Percentiles rank a stretch among this genome's conserved stretches.
phyloP scores from a whole-genome alignment of 768 basidiomycete species.

The Auricularia sp. region DNA sequence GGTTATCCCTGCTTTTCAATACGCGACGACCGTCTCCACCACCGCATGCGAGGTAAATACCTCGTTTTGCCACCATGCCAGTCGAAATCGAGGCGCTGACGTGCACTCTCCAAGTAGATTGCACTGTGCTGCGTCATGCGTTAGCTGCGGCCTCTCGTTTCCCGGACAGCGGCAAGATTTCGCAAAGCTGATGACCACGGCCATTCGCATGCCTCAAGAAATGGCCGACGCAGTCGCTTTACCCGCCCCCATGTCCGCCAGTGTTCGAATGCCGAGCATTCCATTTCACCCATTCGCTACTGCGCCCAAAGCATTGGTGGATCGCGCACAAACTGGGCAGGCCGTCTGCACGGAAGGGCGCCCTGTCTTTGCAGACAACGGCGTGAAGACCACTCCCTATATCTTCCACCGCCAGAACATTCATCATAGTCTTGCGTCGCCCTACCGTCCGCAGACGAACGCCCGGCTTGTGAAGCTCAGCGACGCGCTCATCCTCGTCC shows the following conservation, averaged over 20 bases:
- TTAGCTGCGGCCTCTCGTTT: conserved; percentile 9
- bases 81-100: no score
- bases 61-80: no score
- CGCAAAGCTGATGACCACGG: conserved; percentile 10
- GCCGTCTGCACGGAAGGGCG: conserved; percentile 10
- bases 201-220: conserved; percentile 14
- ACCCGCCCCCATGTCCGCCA: conserved; percentile 14
- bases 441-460: no score
- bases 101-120: conserved; percentile 7
- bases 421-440: conserved; percentile 13
- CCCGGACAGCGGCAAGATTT: neutral
- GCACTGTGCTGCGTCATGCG: conserved; percentile 13
- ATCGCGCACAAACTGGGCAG: conserved; percentile 7
- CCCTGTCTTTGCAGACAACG: conserved; percentile 14
- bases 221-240: conserved; percentile 10
- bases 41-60: no score
- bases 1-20: no score
- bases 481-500: conserved; percentile 8
- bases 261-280: conserved; percentile 14
- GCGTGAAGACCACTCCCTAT: conserved; percentile 16
- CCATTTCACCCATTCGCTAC: conserved; percentile 15
- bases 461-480: no score
- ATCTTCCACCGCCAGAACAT: conserved; percentile 8
- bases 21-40: no score
- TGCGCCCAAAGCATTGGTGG: conserved; percentile 6